These are phyloP conservation scores for Medicago arabica DNA, from an alignment of 306 rosid species.

Conservation along the genomic window DNA sequence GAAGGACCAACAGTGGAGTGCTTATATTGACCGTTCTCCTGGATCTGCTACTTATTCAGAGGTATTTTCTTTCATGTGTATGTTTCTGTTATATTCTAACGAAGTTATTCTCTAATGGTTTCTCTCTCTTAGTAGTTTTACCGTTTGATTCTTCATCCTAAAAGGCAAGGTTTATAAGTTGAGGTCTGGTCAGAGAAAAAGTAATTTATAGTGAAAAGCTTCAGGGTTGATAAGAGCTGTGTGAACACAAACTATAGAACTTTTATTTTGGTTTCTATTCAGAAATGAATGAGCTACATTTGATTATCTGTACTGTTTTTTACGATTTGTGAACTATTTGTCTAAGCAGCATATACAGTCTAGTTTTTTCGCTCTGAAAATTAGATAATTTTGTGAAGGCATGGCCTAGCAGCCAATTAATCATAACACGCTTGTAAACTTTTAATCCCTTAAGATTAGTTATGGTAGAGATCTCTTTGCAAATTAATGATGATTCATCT, in stretches of 20 bases:
- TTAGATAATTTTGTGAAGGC: background rate
- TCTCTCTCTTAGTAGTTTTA: conserved; percentile 11
- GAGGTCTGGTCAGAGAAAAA: background rate
- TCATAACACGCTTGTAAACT: conserved; percentile 14
- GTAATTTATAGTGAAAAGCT: background rate
- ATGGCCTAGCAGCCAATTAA: background rate
- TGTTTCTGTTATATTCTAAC: conserved; percentile 10
- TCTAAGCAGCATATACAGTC: background rate
- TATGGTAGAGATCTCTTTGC: background rate
- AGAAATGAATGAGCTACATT: background rate
- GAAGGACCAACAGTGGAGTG: conserved; percentile 89
- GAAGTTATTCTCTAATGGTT: background rate
- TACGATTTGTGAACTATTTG: conserved; percentile 11
- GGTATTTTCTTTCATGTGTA: conserved; percentile 49
- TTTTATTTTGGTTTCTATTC: background rate
- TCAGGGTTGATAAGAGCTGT: background rate
- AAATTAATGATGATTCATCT: conserved; percentile 39
- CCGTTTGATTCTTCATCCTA: conserved; percentile 12
- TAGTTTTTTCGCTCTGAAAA: conserved; percentile 5
- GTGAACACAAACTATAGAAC: background rate
- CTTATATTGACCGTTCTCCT: conserved; percentile 96
- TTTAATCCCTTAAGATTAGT: conserved; percentile 16
- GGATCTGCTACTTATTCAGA: conserved; percentile 76
- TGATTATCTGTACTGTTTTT: background rate
- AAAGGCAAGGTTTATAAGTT: background rate